Base-by-base conservation (phyloP, 176 grass and related monocot species). In the Cenchrus americanus region DNA sequence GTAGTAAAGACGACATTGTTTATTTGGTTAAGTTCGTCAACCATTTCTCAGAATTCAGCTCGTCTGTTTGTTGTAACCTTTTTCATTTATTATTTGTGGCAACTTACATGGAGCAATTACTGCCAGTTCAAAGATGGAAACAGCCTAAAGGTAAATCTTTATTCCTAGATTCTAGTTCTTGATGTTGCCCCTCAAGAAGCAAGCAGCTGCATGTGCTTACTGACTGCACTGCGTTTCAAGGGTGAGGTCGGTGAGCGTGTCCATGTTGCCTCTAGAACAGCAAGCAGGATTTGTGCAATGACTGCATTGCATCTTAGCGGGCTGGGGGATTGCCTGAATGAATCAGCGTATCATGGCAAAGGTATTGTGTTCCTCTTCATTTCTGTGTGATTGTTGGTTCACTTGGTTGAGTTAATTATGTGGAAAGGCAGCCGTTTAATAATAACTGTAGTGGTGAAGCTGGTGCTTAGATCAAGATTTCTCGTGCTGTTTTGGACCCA, bases 101-200 rank as follows among this genome's bases (percentile, higher is more conserved):
- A 62, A 69, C 51, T 42, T 74, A 6, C 51, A 51, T 67, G 61
- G 27, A 53, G 24, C 17, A 61, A 52, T 48, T 46, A 78, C 66
- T 32, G 17, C 68, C 69, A 78, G 42, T 86, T 82, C 7, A 23
- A 67, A 71, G 22, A 70, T 69, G 14, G 42, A 70, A 76, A 62
- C 23, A 10, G 1, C 47, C 34, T 7, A 14, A 81, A 73, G 57
- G 17, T 81, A n/a, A 30, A 82, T 70, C 14, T 72, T 1, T 46
- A 58, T 3, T 73, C 2, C 42, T 14, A 66, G 50, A 46, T 63
- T 87, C 3, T 58, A 10, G 18, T 30, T 61, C 44, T 49, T 72
- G 13, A 54, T 78, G 72, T 13, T 85, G 57, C 8, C n/a, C 42
- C 2, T 80, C 37, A 19, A 61, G 54, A 69, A 68, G 37, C 47